These are phyloP conservation scores for Rhodomyrtus psidioides DNA, from an alignment of 441 rosid species.

Conservation along the genomic window DNA sequence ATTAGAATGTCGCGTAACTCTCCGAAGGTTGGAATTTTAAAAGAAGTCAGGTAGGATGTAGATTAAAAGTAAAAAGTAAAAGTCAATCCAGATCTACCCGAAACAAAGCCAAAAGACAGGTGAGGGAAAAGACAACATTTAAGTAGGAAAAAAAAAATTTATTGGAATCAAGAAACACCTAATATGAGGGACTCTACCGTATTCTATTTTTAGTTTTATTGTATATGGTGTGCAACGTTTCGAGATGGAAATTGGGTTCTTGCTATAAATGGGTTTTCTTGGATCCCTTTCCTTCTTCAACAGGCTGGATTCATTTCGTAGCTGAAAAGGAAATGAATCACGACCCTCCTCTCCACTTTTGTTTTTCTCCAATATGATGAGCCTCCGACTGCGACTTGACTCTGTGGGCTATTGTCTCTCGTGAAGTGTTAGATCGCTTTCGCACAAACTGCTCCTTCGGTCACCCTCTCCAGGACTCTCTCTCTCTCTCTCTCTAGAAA, in stretches of 20 bases:
- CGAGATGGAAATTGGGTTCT: background rate
- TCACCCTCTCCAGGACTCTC: background rate
- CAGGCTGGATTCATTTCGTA: background rate
- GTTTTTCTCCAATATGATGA: background rate
- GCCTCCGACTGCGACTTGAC: slow-evolving; percentile 14
- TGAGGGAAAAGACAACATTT: background rate
- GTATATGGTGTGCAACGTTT: background rate
- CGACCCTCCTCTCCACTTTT: background rate
- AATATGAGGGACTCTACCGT: background rate
- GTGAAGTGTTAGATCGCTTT: slow-evolving; percentile 15
- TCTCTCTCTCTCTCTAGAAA: background rate
- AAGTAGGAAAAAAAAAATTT: background rate
- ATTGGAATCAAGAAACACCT: background rate
- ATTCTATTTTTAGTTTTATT: background rate
- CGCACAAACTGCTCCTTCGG: slow-evolving; percentile 13
- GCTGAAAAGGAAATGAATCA: background rate
- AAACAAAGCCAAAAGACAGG: background rate
- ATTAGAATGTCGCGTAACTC: background rate
- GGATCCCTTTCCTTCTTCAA: too few species aligned
- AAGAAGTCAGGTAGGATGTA: background rate
- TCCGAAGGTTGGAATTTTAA: background rate
- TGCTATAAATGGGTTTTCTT: background rate
- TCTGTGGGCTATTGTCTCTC: background rate
- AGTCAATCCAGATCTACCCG: background rate
- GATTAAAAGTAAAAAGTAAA: background rate